Conservation (phyloP, 1,284 basidiomycete species). For the Sanghuangporus sanghuang region DNA sequence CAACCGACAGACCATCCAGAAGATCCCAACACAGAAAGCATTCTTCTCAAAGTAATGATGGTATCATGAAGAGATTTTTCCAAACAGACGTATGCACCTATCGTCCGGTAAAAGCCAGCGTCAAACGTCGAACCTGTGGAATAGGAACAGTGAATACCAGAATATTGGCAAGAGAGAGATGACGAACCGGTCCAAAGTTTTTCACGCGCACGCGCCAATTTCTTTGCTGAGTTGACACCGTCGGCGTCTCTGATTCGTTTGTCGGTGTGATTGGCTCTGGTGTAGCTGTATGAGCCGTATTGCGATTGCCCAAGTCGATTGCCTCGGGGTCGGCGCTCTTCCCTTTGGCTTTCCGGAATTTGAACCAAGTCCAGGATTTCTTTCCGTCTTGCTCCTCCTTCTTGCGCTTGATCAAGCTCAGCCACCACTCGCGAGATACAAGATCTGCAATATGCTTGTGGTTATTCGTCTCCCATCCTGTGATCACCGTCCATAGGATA, state of each 20-base stretch:
- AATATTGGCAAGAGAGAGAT: background rate
- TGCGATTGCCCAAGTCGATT: too few relatives aligned
- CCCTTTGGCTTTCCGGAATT: background rate
- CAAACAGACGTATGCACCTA: background rate
- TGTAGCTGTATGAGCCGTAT: background rate
- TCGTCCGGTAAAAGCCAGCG: background rate
- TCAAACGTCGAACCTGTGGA: background rate
- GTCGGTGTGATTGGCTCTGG: background rate
- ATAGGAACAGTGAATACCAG: background rate
- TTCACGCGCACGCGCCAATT: background rate
- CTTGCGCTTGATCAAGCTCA: background rate
- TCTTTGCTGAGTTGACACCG: background rate
- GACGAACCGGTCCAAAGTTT: background rate
- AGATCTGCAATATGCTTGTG: background rate
- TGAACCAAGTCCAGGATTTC: background rate
- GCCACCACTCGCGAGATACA: background rate
- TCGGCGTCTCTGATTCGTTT: background rate
- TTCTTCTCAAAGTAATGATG: too few relatives aligned
- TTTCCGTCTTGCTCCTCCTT: background rate
- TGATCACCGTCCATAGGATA: slow-evolving; percentile 12
- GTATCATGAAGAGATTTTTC: too few relatives aligned
- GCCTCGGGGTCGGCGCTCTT: background rate
- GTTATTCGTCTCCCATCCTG: slow-evolving; percentile 13
- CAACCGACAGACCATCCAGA: too few relatives aligned
- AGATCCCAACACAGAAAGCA: too few relatives aligned